Base-by-base conservation (phyloP, 139 green algal species). In the Ettlia oleoabundans region DNA sequence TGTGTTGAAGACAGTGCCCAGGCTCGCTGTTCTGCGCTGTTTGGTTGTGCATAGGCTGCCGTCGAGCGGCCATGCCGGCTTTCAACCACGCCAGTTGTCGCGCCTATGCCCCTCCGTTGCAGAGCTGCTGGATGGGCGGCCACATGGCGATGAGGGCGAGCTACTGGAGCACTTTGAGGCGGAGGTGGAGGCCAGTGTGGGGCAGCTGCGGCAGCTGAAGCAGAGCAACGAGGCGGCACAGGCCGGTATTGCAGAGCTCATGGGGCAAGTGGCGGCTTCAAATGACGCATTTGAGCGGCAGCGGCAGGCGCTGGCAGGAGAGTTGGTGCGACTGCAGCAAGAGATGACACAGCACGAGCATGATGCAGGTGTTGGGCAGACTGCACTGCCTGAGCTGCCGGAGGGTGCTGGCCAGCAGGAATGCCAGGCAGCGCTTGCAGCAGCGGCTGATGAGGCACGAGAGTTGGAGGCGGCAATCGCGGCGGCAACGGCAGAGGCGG, bases 151-250 rank as follows among this genome's bases (percentile, higher is more conserved):
- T 15, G 87, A 91, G 78, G 77, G 81, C 28, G 76, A 69, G 47
- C 82, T 80, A 61, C 72, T 90, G 76, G n/a, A 58, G n/a, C 72
- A 86, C 65, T 75, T 87, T 52, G 84, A 90, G 74, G 78, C 61
- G 22, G 76, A 90, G 53, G 82, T 84, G 38, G 30, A 79, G 10
- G 18, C 9, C 38, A 88, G 76, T 51, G 70, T 85, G 32, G 73
- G 40, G 32, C 30, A 35, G n/a, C 58, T 88, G 76, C 80, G 80
- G 13, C 32, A 63, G 28, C 51, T 68, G 58, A 91, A 91, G 62
- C 75, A 58, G 4, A 28, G 32, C 18, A 91, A 90, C n/a, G 70
- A 70, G 42, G 53, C 66, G 18, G 40, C 58, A 18, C 52, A 78
- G 55, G 26, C 24, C 3, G 65, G 62, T 26, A 83, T 83, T 41